These are phyloP conservation scores for Torulaspora indica DNA, from an alignment of 805 yeast genomes.

Conservation along the genomic window DNA sequence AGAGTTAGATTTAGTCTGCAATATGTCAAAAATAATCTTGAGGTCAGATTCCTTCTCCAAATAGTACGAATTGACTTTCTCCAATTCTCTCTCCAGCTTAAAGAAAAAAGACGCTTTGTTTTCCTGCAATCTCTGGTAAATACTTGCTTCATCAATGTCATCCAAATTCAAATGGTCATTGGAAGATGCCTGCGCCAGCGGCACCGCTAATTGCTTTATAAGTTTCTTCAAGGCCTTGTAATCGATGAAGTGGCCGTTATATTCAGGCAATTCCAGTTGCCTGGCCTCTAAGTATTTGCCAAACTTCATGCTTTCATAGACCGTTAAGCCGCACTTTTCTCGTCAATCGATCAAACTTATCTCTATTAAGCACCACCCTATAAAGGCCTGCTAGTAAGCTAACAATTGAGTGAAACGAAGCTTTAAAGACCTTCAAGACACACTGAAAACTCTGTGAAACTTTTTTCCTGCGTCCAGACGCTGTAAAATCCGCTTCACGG, in stretches of 20 bases:
- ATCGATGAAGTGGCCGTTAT: slow-evolving; percentile 88
- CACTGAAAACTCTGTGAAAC: background rate
- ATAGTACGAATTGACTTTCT: slow-evolving; percentile 90
- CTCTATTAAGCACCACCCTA: background rate
- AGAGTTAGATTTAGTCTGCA: slow-evolving; percentile 65
- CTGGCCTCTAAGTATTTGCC: slow-evolving; percentile 94
- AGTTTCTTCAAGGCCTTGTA: slow-evolving; percentile 90
- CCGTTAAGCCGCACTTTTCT: background rate
- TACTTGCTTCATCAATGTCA: slow-evolving; percentile 38
- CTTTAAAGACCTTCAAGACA: background rate
- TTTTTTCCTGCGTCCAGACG: background rate
- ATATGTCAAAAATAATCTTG: slow-evolving; percentile 68
- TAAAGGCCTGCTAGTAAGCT: background rate
- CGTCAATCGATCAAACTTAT: background rate
- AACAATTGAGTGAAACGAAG: too few species aligned
- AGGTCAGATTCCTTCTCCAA: slow-evolving; percentile 86
- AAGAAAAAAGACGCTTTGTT: slow-evolving; percentile 86
- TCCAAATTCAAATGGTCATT: slow-evolving; percentile 30
- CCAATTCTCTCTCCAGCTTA: slow-evolving; percentile 87
- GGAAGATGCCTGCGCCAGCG: slow-evolving; percentile 25
- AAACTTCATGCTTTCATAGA: slow-evolving; percentile 56
- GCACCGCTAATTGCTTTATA: slow-evolving; percentile 70
- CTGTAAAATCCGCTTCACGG: background rate
- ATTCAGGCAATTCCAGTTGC: slow-evolving; percentile 92
- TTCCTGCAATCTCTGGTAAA: slow-evolving; percentile 64